Conservation (phyloP, 1,284 basidiomycete species). For the Malassezia sympodialis region DNA sequence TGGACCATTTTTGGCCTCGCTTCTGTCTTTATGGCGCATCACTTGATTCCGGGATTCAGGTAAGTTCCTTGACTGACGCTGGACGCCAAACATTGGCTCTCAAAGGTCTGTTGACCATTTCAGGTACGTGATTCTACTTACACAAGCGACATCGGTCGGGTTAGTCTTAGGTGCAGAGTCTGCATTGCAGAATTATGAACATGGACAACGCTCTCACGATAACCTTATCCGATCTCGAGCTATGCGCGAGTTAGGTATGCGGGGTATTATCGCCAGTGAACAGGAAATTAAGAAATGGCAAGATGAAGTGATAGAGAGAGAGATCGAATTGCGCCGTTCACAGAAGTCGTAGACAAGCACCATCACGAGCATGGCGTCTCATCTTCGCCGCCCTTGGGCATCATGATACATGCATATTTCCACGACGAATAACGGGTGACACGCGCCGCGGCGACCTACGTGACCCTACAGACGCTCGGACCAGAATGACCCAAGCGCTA, state of each 20-base stretch:
- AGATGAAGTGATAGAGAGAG: constrained; percentile 10
- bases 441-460: background rate
- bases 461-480: background rate
- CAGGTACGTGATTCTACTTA: constrained; percentile 2
- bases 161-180: constrained; percentile 11
- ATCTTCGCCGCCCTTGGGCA: background rate
- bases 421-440: background rate
- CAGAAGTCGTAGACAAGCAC: background rate
- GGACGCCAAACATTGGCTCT: constrained; percentile 14
- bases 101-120: constrained; percentile 8
- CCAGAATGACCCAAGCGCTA: background rate
- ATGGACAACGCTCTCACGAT: constrained; percentile 5
- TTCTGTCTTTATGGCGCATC: constrained; percentile 6
- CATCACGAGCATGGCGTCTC: background rate
- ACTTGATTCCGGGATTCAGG: constrained; percentile 8
- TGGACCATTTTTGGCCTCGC: constrained; percentile 11
- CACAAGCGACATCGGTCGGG: constrained; percentile 4
- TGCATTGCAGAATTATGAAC: constrained; percentile 12
- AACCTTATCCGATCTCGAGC: constrained; percentile 12
- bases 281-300: constrained; percentile 14
- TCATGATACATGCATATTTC: background rate
- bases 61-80: background rate
- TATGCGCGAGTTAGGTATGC: constrained; percentile 14
- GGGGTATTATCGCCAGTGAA: constrained; percentile 15
- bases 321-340: constrained; percentile 3